Base-by-base conservation (phyloP, 805 yeast genomes). In the Kurtzmaniella fragi region DNA sequence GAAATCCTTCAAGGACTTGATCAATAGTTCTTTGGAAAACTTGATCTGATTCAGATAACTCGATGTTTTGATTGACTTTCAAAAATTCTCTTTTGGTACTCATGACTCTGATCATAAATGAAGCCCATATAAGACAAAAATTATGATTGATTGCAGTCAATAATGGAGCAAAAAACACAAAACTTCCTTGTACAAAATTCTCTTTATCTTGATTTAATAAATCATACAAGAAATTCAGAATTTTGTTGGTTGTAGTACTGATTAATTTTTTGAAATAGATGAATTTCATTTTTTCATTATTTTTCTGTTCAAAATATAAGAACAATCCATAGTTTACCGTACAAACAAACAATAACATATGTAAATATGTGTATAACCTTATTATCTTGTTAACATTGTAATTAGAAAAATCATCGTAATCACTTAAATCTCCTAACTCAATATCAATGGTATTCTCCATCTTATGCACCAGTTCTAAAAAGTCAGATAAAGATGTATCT, bases 341-440 rank as follows among this genome's bases (percentile, higher is more conserved):
- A 10, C 23, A 15, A 15, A 36, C 8, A 12, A 36, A 17, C 12
- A 27, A 23, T 13, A 20, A 13, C n/a, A 32, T 26, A 9, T 27
- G n/a, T 11, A 36, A 14, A 13, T 15, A 23, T 5, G 4, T 16
- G 8, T 11, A 17, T 17, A 36, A 29, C 8, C 29, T 28, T 6
- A 36, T 6, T n/a, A 26, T 31, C 16, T 36, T 36, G 17, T 27
- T 14, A 23, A 36, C 29, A 20, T 17, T 14, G 7, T 27, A 20
- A 11, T 28, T 13, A 15, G 23, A 12, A 17, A 29, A 31, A 14
- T 17, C n/a, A 20, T 9, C 28, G 15, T 36, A 36, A 14, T 29
- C 39, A n/a, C 29, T 33, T 6, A 29, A 36, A 7, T 28, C 23
- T 3, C 39, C 39, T 11, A 28, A 36, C 10, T 29, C 34, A 10